Conservation (phyloP, 352 stramenopile species). For the Halophytophthora batemanensis region DNA sequence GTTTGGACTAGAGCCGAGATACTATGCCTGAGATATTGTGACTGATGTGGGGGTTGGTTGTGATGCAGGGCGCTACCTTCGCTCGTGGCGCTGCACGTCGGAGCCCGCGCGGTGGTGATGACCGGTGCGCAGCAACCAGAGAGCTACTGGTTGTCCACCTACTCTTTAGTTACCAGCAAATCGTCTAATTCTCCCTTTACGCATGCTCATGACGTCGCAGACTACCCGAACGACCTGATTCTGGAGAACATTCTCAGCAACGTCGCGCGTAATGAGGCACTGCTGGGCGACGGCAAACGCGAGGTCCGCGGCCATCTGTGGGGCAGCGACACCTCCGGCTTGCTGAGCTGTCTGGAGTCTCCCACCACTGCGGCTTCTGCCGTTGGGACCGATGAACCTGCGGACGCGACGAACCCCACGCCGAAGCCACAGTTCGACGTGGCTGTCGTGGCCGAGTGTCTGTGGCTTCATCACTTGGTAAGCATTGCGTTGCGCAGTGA, state of each 20-base stretch:
- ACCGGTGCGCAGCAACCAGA: constrained; percentile 22
- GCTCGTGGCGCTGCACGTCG: constrained; percentile 41
- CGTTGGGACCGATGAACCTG: neutral
- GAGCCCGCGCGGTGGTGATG: constrained; percentile 36
- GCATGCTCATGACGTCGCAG: constrained; percentile 25
- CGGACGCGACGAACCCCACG: neutral
- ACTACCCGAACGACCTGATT: constrained; percentile 46
- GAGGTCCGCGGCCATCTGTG: constrained; percentile 41
- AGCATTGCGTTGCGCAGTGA: too few relatives aligned
- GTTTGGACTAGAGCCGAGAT: too few relatives aligned
- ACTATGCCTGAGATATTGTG: too few relatives aligned
- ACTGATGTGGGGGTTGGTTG: neutral
- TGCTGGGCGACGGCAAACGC: constrained; percentile 24
- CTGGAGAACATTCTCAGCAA: constrained; percentile 45
- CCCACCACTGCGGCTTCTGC: neutral
- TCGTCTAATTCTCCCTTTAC: too few relatives aligned
- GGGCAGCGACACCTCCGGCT: constrained; percentile 20
- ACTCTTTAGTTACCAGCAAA: too few relatives aligned
- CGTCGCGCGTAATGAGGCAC: constrained; percentile 31
- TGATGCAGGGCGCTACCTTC: constrained; percentile 41
- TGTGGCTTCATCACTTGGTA: constrained; percentile 53
- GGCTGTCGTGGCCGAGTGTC: constrained; percentile 45
- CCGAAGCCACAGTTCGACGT: constrained; percentile 28
- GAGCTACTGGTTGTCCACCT: neutral
- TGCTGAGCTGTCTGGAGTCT: constrained; percentile 21